These are phyloP conservation scores for Protomyces inouyei DNA, from an alignment of 1,139 yeast genomes.

Conservation along the genomic window DNA sequence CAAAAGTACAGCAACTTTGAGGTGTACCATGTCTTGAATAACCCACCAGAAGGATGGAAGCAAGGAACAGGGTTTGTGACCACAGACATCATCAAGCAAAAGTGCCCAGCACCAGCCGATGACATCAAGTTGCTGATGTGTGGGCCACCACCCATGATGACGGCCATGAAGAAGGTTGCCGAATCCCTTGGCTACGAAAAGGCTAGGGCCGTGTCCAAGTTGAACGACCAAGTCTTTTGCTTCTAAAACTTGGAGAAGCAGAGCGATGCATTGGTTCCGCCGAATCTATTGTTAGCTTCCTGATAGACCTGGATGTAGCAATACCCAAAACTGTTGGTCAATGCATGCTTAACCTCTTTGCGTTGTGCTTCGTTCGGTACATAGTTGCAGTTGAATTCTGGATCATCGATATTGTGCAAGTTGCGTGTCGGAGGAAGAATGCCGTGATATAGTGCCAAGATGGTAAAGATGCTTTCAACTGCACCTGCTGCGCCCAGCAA, in stretches of 20 bases:
- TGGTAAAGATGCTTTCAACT: conserved; percentile 78
- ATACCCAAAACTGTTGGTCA: conserved; percentile 82
- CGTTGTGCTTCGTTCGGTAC: conserved; percentile 49
- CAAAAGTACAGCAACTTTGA: conserved; percentile 57
- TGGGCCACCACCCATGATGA: conserved; percentile 85
- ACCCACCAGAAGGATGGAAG: conserved; percentile 67
- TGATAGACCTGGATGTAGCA: background rate
- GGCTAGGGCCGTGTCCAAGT: conserved; percentile 85
- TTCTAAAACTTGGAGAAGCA: conserved; percentile 46
- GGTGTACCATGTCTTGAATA: conserved; percentile 71
- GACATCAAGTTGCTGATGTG: conserved; percentile 76
- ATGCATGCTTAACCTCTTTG: conserved; percentile 50
- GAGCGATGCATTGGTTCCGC: conserved; percentile 85
- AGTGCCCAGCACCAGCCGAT: conserved; percentile 60
- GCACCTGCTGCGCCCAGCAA: conserved; percentile 95
- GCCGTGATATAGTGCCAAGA: conserved; percentile 52
- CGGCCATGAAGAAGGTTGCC: conserved; percentile 77
- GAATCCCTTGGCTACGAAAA: conserved; percentile 69
- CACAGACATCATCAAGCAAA: conserved; percentile 62
- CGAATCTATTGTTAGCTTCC: conserved; percentile 47
- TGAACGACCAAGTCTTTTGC: conserved; percentile 88
- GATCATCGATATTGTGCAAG: conserved; percentile 50
- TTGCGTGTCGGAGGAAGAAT: conserved; percentile 78
- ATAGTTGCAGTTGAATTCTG: conserved; percentile 55
- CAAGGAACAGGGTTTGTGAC: conserved; percentile 82